Percentiles rank a stretch among this genome's conserved stretches.
phyloP scores from a whole-genome alignment of 2,329 filamentous ascomycete species.

The Beauveria scarabaeidicola region DNA sequence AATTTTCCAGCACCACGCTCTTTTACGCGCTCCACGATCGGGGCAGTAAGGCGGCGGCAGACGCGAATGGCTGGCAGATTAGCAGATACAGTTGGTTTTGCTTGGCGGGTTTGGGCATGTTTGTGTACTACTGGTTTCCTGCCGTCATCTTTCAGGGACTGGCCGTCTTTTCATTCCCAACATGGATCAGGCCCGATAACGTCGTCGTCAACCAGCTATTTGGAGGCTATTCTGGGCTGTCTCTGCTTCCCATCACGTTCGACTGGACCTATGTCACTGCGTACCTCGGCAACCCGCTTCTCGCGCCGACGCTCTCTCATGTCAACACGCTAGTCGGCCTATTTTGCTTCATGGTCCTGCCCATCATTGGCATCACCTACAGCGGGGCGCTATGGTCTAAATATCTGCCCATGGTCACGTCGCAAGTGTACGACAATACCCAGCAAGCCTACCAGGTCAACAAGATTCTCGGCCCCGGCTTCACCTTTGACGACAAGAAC shows the following conservation, averaged over 20 bases:
- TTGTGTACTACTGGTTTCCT: constrained; percentile 46
- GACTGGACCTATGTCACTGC: constrained; percentile 34
- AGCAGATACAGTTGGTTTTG: constrained; percentile 38
- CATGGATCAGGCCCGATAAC: constrained; percentile 46
- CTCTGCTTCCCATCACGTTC: constrained; percentile 46
- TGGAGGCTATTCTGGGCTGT: constrained; percentile 44
- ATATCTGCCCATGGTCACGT: constrained; percentile 46
- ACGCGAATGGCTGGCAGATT: constrained; percentile 36
- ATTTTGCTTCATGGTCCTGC: constrained; percentile 32
- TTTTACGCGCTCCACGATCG: constrained; percentile 37
- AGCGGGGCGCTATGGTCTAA: constrained; percentile 37
- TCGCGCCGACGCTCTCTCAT: constrained; percentile 34
- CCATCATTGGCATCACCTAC: constrained; percentile 39
- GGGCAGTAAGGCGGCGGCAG: constrained; percentile 26
- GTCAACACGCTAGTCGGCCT: constrained; percentile 38
- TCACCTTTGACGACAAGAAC: constrained; percentile 38
- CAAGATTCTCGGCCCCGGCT: constrained; percentile 38
- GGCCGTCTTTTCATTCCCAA: constrained; percentile 47
- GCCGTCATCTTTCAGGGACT: constrained; percentile 41
- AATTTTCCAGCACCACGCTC: constrained; percentile 37
- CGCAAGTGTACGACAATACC: constrained; percentile 48
- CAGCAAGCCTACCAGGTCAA: constrained; percentile 41
- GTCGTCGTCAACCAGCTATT: constrained; percentile 47
- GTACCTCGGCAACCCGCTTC: constrained; percentile 33
- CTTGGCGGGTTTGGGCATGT: constrained; percentile 32